These are phyloP conservation scores for Trichomonas vaginalis DNA, from an alignment of 208 protist species.

Conservation along the genomic window DNA sequence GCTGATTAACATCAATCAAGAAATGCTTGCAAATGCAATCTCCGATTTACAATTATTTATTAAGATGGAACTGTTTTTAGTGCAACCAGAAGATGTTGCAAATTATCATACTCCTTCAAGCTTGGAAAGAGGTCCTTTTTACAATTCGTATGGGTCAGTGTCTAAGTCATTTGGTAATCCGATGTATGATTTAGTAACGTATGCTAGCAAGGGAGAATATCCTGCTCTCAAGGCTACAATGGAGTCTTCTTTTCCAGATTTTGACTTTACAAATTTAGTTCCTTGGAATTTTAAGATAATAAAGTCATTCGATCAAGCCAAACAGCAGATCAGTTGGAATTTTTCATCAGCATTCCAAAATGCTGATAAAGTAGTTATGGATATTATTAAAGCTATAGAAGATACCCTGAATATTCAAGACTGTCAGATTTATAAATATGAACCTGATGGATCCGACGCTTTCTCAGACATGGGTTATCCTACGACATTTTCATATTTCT, in stretches of 20 bases:
- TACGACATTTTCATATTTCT: neutral
- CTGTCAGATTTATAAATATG: neutral
- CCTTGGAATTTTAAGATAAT: neutral
- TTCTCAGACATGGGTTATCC: neutral
- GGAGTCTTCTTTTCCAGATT: neutral
- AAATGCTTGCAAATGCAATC: neutral
- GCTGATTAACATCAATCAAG: neutral
- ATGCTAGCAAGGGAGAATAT: neutral
- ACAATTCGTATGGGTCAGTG: neutral
- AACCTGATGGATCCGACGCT: neutral
- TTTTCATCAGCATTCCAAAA: neutral
- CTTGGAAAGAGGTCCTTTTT: neutral
- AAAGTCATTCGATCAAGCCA: neutral
- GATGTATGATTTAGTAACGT: neutral
- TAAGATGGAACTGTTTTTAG: neutral
- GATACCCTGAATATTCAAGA: neutral
- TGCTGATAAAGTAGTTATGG: neutral
- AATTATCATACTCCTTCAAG: neutral
- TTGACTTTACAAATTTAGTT: neutral
- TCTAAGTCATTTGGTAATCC: neutral
- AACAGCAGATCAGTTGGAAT: neutral
- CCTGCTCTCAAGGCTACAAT: neutral
- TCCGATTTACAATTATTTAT: neutral
- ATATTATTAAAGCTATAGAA: neutral
- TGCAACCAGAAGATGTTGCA: neutral